Conservation (phyloP, 306 rosid species). For the Fragaria ananassa region DNA sequence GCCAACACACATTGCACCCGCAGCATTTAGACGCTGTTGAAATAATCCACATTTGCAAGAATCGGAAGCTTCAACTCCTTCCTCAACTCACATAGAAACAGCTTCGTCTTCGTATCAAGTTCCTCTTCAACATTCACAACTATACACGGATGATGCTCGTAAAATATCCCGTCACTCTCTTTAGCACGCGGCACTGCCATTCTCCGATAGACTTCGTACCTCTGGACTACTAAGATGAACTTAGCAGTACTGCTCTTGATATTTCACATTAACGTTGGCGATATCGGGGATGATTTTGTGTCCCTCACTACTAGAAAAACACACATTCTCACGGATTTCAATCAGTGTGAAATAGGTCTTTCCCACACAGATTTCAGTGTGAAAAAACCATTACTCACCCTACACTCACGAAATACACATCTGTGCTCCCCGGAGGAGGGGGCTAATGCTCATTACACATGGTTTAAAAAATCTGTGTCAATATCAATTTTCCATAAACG, state of each 20-base stretch:
- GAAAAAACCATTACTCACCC: too few species aligned
- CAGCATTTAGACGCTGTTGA: not conserved
- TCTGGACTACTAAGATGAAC: not conserved
- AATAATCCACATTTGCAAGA: not conserved
- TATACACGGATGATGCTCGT: not conserved
- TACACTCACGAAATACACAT: too few species aligned
- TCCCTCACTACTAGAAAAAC: too few species aligned
- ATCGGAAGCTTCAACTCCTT: not conserved
- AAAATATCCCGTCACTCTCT: not conserved
- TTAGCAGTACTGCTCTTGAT: not conserved
- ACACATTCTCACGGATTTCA: too few species aligned
- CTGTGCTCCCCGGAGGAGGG: too few species aligned
- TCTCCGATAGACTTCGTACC: not conserved
- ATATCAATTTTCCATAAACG: too few species aligned
- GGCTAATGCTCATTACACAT: too few species aligned
- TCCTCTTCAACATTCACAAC: not conserved
- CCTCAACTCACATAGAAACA: not conserved
- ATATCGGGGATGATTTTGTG: not conserved
- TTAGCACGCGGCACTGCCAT: not conserved
- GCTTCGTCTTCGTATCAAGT: not conserved
- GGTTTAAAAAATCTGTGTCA: too few species aligned
- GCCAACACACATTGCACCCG: not conserved
- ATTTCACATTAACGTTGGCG: not conserved
- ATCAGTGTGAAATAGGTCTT: too few species aligned
- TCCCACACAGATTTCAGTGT: too few species aligned